Evolutionary conservation across 495 filamentous ascomycete genomes (phyloP), one percentile per base, ranked within the genome.

Genomic region (Lineolata rhizophorae): DNA sequence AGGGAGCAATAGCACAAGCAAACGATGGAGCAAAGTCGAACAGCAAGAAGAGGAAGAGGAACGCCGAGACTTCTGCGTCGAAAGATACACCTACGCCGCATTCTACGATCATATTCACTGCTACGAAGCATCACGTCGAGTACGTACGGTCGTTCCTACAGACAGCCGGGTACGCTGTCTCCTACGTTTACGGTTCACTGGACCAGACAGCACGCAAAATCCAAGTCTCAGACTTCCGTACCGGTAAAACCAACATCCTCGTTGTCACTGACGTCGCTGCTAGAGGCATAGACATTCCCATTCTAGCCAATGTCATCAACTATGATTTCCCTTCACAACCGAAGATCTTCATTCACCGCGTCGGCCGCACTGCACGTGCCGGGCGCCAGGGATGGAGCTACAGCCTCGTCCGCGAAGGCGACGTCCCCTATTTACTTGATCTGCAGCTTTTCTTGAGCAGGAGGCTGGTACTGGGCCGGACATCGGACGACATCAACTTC

Each of bases 261-360:
- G 81, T 97, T n/a, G 84, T 93, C 20, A 99, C 87, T 3, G 87
- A 99, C 51, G 83, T 99, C 20, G 87, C 90, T 9, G 87, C 87
- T 8, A 64, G 87, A 58, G 87, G 87, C 63, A 90, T 99, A 37
- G 87, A 99, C 71, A 92, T 95, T 39, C 87, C 87, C 0, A 61
- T 91, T 20, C 68, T 99, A 8, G 83, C 81, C 25, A 94, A 99
- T 47, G 87, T 95, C 31, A 87, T 99, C 56, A 95, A 99, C 58
- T 99, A 90, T 58, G 82, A 95, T 40, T 95, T 99, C 45, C 87
- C 87, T 2, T 73, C 85, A 3, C 85, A 95, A 43, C 83, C 87
- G 16, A 99, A 99, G 51, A 70, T 95, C 12, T 95, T 85, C 42
- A 74, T 99, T 36, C 87, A 99, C 51, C 75, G 87, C 44, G 90